phyloP scores from a whole-genome alignment of 2,329 filamentous ascomycete genomes.

The Fusarium ambrosium region DNA sequence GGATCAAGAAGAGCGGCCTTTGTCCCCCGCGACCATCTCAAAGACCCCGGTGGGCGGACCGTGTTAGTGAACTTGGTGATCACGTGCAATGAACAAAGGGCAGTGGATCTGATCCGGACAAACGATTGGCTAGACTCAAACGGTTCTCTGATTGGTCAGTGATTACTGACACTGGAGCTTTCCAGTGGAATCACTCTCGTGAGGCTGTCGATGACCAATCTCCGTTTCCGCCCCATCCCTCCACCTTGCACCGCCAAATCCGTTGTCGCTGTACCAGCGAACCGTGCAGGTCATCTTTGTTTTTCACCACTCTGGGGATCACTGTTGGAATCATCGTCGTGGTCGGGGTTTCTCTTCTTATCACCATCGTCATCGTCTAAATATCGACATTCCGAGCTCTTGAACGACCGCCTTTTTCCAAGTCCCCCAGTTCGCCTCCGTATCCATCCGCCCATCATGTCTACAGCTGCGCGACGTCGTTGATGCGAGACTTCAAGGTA shows the following conservation, averaged over 20 bases:
- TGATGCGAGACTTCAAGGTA: slow-evolving; percentile 99
- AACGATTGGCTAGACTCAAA: slow-evolving; percentile 27
- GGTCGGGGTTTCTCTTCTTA: neutral
- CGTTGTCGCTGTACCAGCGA: slow-evolving; percentile 20
- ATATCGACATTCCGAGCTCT: neutral
- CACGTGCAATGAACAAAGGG: slow-evolving; percentile 25
- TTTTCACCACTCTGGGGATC: slow-evolving; percentile 8
- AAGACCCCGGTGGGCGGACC: slow-evolving; percentile 13
- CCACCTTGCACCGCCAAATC: slow-evolving; percentile 32
- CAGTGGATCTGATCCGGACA: neutral
- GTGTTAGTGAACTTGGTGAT: neutral
- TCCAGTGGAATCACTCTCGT: slow-evolving; percentile 26
- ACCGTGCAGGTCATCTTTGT: slow-evolving; percentile 21
- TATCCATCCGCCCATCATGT: slow-evolving; percentile 64
- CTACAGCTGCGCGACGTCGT: slow-evolving; percentile 93
- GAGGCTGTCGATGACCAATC: slow-evolving; percentile 46
- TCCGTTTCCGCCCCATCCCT: slow-evolving; percentile 33
- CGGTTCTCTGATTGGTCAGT: slow-evolving; percentile 41
- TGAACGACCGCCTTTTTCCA: slow-evolving; percentile 7
- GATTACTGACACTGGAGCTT: slow-evolving; percentile 28
- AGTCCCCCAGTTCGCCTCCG: slow-evolving; percentile 6
- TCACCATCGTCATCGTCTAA: slow-evolving; percentile 1
- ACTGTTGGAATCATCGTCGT: neutral
- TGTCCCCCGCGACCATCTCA: slow-evolving; percentile 35
- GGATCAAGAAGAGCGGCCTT: slow-evolving; percentile 22